Base-by-base conservation (phyloP, 495 filamentous ascomycete genomes). In the Hypoxylon cercidicola region DNA sequence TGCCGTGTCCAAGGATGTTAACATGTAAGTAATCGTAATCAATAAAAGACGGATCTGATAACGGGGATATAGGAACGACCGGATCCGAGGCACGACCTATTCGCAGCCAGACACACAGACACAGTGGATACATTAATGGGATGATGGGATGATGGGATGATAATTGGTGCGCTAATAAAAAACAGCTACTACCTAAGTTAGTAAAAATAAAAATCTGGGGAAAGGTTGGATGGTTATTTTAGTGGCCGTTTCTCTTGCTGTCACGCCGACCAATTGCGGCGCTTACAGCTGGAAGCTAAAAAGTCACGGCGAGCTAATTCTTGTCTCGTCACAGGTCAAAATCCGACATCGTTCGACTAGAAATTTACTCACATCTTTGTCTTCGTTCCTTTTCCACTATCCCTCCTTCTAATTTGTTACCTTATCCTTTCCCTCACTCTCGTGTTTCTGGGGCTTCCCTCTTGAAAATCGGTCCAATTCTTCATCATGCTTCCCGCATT, bases 401-500 rank as follows among this genome's bases (percentile, higher is more conserved):
- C 44, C 44, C 56, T 39, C 18, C 18, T 47, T 45, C 34, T 55
- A 18, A 9, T 16, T 10, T 9, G 21, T n/a, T 56, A 25, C 20
- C 35, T 37, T 44, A 43, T 30, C 46, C 16, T 8, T 15, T 41
- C 39, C n/a, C 13, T 16, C 16, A 11, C n/a, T n/a, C 3, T 28
- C 7, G 25, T 28, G 25, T 28, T 28, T 28, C 25, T 28, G n/a
- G n/a, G 25, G 25, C 7, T 28, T 28, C 25, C 25, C 3, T 28
- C 25, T 28, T 28, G 25, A 28, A 7, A 28, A 16, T 34, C 13
- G 45, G n/a, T 19, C 28, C 28, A 25, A 12, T 12, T 59, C 20
- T 21, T 49, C 69, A 76, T 44, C 7, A 72, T 76, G 70, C 65
- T 73, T 57, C 58, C 74, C 40, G 58, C 70, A 48, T 48, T 76